Base-by-base conservation (phyloP, 1,284 basidiomycete species). In the Pseudozyma sp. region DNA sequence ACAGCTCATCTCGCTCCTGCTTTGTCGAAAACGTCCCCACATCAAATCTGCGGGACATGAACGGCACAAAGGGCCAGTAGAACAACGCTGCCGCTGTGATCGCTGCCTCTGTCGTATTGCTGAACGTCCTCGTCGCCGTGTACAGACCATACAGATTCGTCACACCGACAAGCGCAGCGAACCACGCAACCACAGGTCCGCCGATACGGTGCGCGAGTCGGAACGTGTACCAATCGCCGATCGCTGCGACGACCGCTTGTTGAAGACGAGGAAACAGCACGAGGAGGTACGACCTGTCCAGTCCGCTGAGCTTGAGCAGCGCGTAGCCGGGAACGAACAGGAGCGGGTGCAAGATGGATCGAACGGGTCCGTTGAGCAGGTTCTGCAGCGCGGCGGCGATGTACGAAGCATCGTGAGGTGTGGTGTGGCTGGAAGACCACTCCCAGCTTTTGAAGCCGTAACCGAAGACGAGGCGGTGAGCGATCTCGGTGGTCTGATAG, bases 401-500 rank as follows among this genome's bases (percentile, higher is more conserved):
- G 24, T 61, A 68, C 6, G 65, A 51, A 30, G 54, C n/a, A 16
- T 39, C 31, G n/a, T 49, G 2, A 3, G 34, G 11, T 2, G 30
- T 1, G 7, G 47, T 19, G 30, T 31, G 7, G 33, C 51, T 39
- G 16, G 54, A 46, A 19, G 44, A 57, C 97, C 97, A 99, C 87
- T 99, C 97, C 97, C 97, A 99, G 31, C 94, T 97, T 40, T 93
- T 87, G 80, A 91, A 89, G 1, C 94, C 97, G 85, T 93, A 94
- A 34, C 94, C 94, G 84, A 94, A 99, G 57, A 96, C 93, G 46
- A 91, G 85, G 54, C 87, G 87, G 83, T 98, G 92, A 0, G 97
- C 97, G 33, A 94, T 92, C 84, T 99, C 97, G 44, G 97, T 88
- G 9, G 94, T 90, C 84, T 99, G 97, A 80, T 92, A 98, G 85